Evolutionary conservation across 2,329 filamentous ascomycete species (phyloP), one percentile per base, ranked within the genome.

Genomic region (Knufia petricola): DNA sequence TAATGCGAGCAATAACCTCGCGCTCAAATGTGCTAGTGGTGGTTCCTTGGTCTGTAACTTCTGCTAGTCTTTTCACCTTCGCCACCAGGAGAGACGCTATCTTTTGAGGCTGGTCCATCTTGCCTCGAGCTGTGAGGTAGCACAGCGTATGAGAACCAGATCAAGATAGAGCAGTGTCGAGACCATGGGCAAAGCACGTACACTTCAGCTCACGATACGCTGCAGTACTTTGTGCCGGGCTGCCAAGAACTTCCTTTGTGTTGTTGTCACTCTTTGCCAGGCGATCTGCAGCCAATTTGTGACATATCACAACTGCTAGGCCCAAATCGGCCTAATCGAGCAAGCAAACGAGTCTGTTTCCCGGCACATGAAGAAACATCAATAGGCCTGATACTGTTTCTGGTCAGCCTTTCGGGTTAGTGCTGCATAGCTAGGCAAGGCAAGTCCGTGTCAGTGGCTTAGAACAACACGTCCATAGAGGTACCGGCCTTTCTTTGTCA

Each of bases 1-100:
- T 52, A 36, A 60, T 60, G 24, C 52, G 55, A 9, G 52, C 50
- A 13, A 60, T 32, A 13, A 53, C 31, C n/a, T 45, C 38, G 10
- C 10, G 13, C 17, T 47, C 44, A 69, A 64, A 4, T n/a, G 17
- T 10, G 19, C 13, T 41, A 21, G 6, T 28, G 41, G 15, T 20
- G n/a, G 24, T 24, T 19, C n/a, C 9, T 28, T 12, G 12, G 15
- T 13, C 20, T 12, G 15, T 3, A 12, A 32, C 20, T 21, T 23
- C 31, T 31, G 42, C 39, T 28, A 41, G 20, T n/a, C 13, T n/a
- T 41, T 23, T 41, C 39, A 28, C 39, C 39, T 41, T 41, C 39
- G 39, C 39, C 10, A 26, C 21, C 32, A 8, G 32, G 6, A 6
- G 32, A n/a, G 32, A 4, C 32, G 7, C 32, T n/a, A n/a, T n/a